Base-by-base conservation (phyloP, 371 early-diverging fungal genomes). In the Mortierella polycephala region DNA sequence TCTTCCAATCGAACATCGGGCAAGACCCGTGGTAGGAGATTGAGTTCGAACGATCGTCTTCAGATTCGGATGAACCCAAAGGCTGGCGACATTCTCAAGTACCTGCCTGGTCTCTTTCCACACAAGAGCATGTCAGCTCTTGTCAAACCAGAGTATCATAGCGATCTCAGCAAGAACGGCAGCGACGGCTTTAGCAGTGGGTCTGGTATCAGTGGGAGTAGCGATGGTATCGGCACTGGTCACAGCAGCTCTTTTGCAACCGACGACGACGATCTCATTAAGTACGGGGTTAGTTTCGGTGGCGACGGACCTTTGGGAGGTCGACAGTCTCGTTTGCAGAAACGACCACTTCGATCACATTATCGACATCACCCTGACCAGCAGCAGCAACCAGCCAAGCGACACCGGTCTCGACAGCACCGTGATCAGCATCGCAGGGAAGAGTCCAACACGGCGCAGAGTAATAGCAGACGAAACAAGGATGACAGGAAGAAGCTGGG, bases 41-140 rank as follows among this genome's bases (percentile, higher is more conserved):
- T 79, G 18, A 73, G 73, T 23, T 69, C 69, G 5, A 60, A 79
- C 21, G 80, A 79, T 56, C 69, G 80, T 9, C 49, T 79, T 6
- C 80, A 79, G 67, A 52, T 79, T 18, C 56, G 80, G 57, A 79
- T 79, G 80, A 72, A 73, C 54, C 73, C 80, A 0, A 53, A 21
- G 12, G 62, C 63, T 4, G 73, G 73, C 6, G 73, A 72, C 11
- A 40, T 69, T 23, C 18, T 69, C n/a, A 68, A 65, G 21, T 64
- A 72, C 44, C 39, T 60, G 18, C 80, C 73, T 5, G 69, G 60
- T 18, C 42, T 79, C 8, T 66, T 79, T 14, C 69, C 69, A 1
- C 23, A 60, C 10, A 21, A 63, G 16, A 69, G 69, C 51, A 66
- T 69, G 73, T 79, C 80, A 7, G 69, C 62, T 0, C 62, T 79